Evolutionary conservation across 176 grass and related monocot species (phyloP).

Genomic region (Bonia amplexicaulis): DNA sequence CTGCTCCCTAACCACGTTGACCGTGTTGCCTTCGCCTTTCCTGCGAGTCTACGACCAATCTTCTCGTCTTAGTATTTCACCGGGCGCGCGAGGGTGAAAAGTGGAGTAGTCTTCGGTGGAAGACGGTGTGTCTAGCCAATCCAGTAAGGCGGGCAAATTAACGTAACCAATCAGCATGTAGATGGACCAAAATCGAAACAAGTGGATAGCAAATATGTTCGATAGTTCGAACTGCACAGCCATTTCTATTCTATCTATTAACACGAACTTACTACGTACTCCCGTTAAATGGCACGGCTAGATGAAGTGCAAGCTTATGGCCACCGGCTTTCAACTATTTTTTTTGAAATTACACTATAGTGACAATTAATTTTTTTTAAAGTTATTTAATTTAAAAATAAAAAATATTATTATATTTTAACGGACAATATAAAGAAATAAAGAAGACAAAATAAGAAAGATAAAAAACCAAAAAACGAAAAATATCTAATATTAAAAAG

Average conservation of each 20-base stretch:
- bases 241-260: too few relatives aligned
- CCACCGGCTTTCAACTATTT: background rate
- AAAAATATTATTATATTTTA: too few relatives aligned
- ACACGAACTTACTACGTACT: background rate
- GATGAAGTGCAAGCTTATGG: background rate
- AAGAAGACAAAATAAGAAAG: too few relatives aligned
- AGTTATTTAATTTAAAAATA: too few relatives aligned
- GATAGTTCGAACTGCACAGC: background rate
- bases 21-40: background rate
- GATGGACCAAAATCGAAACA: background rate
- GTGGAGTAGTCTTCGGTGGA: background rate
- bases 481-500: too few relatives aligned
- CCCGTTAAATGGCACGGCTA: background rate
- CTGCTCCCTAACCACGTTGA: background rate
- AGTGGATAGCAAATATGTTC: background rate
- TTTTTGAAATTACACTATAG: too few relatives aligned
- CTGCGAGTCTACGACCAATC: background rate
- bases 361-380: too few relatives aligned
- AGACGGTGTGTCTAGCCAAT: background rate
- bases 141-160: background rate
- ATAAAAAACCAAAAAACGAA: too few relatives aligned
- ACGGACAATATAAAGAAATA: too few relatives aligned
- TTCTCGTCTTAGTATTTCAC: background rate
- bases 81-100: background rate
- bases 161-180: background rate